Evolutionary conservation across 345 rosid genomes (phyloP).

Genomic region (Passiflora organensis): DNA sequence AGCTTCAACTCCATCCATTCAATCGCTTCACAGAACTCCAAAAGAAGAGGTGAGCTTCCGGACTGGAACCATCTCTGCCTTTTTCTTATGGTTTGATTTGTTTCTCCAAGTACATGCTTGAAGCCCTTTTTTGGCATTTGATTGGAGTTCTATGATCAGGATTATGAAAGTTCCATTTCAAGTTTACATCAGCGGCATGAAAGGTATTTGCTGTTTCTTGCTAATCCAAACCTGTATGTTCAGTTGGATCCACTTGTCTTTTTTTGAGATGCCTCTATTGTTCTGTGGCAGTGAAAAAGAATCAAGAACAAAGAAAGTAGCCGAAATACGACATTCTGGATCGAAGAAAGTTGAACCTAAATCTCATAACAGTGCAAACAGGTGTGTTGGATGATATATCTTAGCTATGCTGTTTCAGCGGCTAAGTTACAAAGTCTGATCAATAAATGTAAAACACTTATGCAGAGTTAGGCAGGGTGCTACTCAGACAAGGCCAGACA

Average conservation of each 20-base stretch:
- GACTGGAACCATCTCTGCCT: background rate
- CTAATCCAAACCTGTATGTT: constrained; percentile 7
- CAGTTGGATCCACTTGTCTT: background rate
- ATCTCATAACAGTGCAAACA: constrained; percentile 35
- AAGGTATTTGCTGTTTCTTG: constrained; percentile 40
- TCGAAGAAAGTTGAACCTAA: constrained; percentile 34
- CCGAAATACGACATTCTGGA: constrained; percentile 34
- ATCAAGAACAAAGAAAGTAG: constrained; percentile 35
- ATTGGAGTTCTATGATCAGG: constrained; percentile 27
- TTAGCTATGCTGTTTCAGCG: background rate
- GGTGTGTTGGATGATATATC: constrained; percentile 34
- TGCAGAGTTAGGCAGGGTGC: constrained; percentile 41
- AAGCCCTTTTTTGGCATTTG: constrained; percentile 3
- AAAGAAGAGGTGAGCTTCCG: constrained; percentile 31
- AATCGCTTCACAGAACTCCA: constrained; percentile 18
- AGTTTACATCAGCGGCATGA: constrained; percentile 31
- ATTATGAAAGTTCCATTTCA: constrained; percentile 29
- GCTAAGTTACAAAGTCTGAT: too few relatives aligned
- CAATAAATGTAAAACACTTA: background rate
- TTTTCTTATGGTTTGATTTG: background rate
- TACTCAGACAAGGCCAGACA: constrained; percentile 37
- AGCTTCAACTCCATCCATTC: constrained; percentile 23
- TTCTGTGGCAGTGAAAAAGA: constrained; percentile 43
- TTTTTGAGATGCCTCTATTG: constrained; percentile 8
- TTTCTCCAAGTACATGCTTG: background rate